These are phyloP conservation scores for Botrytis squamosa DNA, from an alignment of 2,329 filamentous ascomycete genomes.

Conservation along the genomic window DNA sequence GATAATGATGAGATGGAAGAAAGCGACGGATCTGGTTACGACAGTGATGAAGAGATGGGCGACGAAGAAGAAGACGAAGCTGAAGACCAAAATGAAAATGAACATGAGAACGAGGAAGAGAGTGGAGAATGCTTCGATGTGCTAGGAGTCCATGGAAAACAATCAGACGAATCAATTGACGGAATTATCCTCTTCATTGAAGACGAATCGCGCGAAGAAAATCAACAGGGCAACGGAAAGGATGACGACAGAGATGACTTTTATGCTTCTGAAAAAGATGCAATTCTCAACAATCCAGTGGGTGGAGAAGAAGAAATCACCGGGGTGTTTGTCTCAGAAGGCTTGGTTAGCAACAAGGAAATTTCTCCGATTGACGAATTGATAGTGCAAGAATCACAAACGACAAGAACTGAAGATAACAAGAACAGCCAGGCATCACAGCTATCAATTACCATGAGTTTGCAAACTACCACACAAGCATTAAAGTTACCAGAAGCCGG, in stretches of 20 bases:
- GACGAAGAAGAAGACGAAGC: neutral
- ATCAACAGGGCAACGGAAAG: neutral
- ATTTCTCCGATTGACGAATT: neutral
- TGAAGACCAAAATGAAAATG: too few species aligned
- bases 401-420: neutral
- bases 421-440: neutral
- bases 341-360: neutral
- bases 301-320: neutral
- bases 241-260: neutral
- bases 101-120: neutral
- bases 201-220: neutral
- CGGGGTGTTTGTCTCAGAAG: neutral
- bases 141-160: neutral
- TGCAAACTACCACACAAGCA: neutral
- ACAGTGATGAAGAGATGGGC: neutral
- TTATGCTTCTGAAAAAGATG: neutral
- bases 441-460: neutral
- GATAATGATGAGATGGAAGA: neutral
- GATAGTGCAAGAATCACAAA: conserved; percentile 8
- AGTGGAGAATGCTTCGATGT: neutral
- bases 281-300: neutral
- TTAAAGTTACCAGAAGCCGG: neutral
- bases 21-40: neutral
- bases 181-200: neutral
- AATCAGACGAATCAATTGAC: neutral